Conservation (phyloP, 345 rosid genomes). For the Hevea brasiliensis region DNA sequence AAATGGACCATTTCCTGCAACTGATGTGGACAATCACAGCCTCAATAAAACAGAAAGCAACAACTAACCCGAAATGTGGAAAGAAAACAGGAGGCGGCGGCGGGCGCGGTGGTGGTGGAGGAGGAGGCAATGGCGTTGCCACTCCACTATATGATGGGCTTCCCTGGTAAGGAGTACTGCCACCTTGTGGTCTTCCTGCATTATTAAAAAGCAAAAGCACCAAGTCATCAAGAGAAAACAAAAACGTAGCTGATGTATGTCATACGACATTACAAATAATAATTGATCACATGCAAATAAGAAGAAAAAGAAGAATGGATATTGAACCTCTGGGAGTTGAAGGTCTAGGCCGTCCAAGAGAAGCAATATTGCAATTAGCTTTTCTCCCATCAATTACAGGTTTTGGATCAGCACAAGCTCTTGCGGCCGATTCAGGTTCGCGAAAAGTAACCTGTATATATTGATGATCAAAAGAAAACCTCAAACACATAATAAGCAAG, state of each 20-base stretch:
- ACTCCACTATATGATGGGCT: constrained; percentile 49
- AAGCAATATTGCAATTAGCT: constrained; percentile 92
- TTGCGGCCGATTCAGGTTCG: constrained; percentile 81
- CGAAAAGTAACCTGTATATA: constrained; percentile 71
- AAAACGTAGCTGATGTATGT: too few species aligned
- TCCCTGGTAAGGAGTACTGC: constrained; percentile 51
- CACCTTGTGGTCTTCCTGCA: constrained; percentile 67
- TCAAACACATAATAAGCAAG: neutral
- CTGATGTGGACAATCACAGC: constrained; percentile 1
- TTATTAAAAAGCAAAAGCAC: too few species aligned
- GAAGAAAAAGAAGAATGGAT: too few species aligned
- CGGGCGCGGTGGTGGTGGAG: constrained; percentile 21
- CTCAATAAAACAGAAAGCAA: constrained; percentile 12
- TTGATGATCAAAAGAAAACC: neutral
- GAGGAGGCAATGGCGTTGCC: constrained; percentile 39
- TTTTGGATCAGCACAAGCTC: constrained; percentile 76
- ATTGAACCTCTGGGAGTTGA: constrained; percentile 74
- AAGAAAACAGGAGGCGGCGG: constrained; percentile 46
- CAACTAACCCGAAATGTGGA: constrained; percentile 59
- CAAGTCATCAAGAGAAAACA: too few species aligned
- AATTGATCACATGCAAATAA: too few species aligned
- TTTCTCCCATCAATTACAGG: constrained; percentile 87
- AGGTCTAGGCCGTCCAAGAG: constrained; percentile 79
- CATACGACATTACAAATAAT: too few species aligned
- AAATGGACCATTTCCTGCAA: constrained; percentile 30